These are phyloP conservation scores for Colletotrichum orbiculare DNA, from an alignment of 2,329 filamentous ascomycete species.

Conservation along the genomic window DNA sequence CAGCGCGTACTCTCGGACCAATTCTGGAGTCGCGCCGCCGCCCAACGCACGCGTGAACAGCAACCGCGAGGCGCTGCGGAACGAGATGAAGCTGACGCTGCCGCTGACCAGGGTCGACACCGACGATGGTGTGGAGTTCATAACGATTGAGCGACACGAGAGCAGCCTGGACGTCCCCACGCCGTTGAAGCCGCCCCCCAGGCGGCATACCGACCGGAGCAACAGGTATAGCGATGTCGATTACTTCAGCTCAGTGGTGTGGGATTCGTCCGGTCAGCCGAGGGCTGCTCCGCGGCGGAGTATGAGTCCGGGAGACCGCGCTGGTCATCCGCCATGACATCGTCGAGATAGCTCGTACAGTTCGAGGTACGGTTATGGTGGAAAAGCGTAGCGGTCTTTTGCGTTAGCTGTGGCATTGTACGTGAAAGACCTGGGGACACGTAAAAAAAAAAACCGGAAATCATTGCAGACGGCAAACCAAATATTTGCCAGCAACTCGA, in stretches of 20 bases:
- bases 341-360: too few species aligned
- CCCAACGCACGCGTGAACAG: not conserved
- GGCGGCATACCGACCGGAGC: slow-evolving; percentile 1
- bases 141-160: not conserved
- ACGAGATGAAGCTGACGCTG: not conserved
- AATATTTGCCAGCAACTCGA: too few species aligned
- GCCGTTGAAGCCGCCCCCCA: slow-evolving; percentile 21
- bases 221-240: not conserved
- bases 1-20: not conserved
- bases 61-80: not conserved
- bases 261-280: slow-evolving; percentile 1
- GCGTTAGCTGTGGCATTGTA: too few species aligned
- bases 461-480: too few species aligned
- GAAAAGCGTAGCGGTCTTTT: not conserved
- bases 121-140: slow-evolving; percentile 27
- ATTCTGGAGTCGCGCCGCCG: not conserved
- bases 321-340: slow-evolving; percentile 1
- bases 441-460: too few species aligned
- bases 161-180: slow-evolving; percentile 7
- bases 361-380: too few species aligned
- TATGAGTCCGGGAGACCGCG: not conserved
- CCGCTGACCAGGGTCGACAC: slow-evolving; percentile 17
- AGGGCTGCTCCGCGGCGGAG: not conserved
- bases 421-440: too few species aligned
- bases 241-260: slow-evolving; percentile 6